A percentile compares a stretch with the other conserved stretches of the same genome.
Evolutionary conservation across 192 early-diverging fungal species (phyloP).

Genomic region (Dissophora ornata): DNA sequence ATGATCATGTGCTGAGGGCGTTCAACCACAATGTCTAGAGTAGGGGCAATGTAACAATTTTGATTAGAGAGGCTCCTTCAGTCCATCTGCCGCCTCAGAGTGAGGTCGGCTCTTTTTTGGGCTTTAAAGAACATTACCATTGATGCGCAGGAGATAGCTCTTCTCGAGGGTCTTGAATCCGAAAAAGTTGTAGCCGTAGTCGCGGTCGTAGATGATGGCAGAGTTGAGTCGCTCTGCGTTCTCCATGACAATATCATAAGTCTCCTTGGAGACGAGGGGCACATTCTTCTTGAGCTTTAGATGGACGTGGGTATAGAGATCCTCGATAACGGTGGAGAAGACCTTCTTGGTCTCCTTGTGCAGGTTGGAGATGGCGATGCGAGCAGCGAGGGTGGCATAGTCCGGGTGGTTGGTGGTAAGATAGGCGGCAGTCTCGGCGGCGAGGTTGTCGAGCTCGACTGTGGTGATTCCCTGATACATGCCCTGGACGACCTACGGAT

Average conservation of each 20-base stretch:
- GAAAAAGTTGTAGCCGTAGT: constrained; percentile 98
- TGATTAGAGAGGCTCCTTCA: background rate
- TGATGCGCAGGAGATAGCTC: constrained; percentile 88
- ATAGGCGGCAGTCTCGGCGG: constrained; percentile 92
- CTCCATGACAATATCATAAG: constrained; percentile 71
- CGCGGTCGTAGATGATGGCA: constrained; percentile 91
- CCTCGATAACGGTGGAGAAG: constrained; percentile 84
- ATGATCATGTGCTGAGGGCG: constrained; percentile 98
- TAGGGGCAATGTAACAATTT: background rate
- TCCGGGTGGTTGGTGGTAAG: constrained; percentile 94
- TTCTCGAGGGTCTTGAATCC: constrained; percentile 99
- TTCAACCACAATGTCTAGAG: constrained; percentile 74
- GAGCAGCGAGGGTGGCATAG: constrained; percentile 95
- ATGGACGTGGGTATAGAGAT: constrained; percentile 87
- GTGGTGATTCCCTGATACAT: constrained; percentile 98
- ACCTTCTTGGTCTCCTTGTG: constrained; percentile 83
- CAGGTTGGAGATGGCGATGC: constrained; percentile 96
- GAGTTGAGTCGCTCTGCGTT: constrained; percentile 84
- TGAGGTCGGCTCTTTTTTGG: too few relatives aligned
- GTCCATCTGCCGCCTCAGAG: too few relatives aligned
- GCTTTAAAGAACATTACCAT: constrained; percentile 55
- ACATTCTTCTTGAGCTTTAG: constrained; percentile 84
- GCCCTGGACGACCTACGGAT: constrained; percentile 81
- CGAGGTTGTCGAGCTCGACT: constrained; percentile 95
- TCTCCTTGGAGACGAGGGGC: constrained; percentile 87